Conservation (phyloP, 257 asterid genomes). For the Solanum virginianum region DNA sequence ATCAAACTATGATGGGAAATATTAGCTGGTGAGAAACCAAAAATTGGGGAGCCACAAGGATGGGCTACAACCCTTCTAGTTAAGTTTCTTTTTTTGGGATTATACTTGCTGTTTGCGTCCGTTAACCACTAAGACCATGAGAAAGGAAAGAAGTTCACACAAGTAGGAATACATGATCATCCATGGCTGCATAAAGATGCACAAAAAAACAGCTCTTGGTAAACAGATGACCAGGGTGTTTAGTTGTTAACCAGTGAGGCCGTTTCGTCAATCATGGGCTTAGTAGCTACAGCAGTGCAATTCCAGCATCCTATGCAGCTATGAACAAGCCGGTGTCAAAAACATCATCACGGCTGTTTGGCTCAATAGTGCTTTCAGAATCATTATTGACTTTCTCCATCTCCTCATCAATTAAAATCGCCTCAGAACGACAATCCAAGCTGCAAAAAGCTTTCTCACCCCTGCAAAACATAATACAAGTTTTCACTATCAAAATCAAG, state of each 20-base stretch:
- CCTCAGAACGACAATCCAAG: constrained; percentile 51
- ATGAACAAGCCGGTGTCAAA: constrained; percentile 31
- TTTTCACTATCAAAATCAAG: neutral
- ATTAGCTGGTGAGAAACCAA: neutral
- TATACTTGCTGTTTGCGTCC: constrained; percentile 10
- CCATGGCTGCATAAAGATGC: constrained; percentile 39
- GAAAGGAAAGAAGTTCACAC: constrained; percentile 28
- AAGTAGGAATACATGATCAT: constrained; percentile 14
- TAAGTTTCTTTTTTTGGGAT: constrained; percentile 4
- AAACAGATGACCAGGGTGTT: constrained; percentile 29
- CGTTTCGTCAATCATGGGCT: constrained; percentile 37
- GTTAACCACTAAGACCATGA: constrained; percentile 33
- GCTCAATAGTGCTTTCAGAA: constrained; percentile 16
- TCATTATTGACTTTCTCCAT: constrained; percentile 23
- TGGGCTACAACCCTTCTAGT: constrained; percentile 55
- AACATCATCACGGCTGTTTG: constrained; percentile 17
- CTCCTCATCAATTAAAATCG: constrained; percentile 63
- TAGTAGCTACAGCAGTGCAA: constrained; percentile 5
- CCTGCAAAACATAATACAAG: constrained; percentile 28
- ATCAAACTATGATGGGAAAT: neutral
- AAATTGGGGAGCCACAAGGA: constrained; percentile 50
- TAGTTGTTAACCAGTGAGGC: constrained; percentile 4
- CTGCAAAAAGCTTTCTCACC: constrained; percentile 96
- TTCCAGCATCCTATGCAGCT: constrained; percentile 3
- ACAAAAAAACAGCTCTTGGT: constrained; percentile 24